Conservation (phyloP, 345 rosid species). For the Boechera retrofracta region DNA sequence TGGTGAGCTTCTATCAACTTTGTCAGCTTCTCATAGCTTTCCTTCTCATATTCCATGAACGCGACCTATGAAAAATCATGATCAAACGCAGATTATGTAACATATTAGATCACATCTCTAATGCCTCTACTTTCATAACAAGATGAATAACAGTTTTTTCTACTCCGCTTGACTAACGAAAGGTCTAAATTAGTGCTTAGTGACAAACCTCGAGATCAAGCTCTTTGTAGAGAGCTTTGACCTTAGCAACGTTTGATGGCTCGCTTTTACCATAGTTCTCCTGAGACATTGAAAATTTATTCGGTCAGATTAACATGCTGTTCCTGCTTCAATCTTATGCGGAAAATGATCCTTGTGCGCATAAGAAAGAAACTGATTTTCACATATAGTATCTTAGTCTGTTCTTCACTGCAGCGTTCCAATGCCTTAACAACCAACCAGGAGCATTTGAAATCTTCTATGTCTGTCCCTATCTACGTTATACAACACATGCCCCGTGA, state of each 20-base stretch:
- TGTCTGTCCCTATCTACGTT: constrained; percentile 84
- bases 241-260: constrained; percentile 61
- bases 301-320: not conserved
- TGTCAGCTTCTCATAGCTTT: constrained; percentile 69
- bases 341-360: not conserved
- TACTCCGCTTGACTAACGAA: not conserved
- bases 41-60: constrained; percentile 75
- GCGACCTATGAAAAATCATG: constrained; percentile 48
- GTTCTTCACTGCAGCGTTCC: constrained; percentile 68
- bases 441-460: constrained; percentile 85
- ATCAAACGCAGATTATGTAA: constrained; percentile 13
- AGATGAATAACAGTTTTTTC: not conserved
- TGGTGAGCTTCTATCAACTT: constrained; percentile 72
- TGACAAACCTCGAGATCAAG: constrained; percentile 71
- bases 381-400: constrained; percentile 65
- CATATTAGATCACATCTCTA: not conserved
- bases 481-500: constrained; percentile 9
- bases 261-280: constrained; percentile 82
- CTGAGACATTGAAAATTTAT: constrained; percentile 33
- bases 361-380: constrained; percentile 25
- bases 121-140: not conserved
- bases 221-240: constrained; percentile 72
- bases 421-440: constrained; percentile 89
- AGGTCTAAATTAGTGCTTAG: not conserved
- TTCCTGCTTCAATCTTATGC: constrained; percentile 4